Evolutionary conservation across 805 yeast genomes (phyloP).

Genomic region (Metschnikowia similis): DNA sequence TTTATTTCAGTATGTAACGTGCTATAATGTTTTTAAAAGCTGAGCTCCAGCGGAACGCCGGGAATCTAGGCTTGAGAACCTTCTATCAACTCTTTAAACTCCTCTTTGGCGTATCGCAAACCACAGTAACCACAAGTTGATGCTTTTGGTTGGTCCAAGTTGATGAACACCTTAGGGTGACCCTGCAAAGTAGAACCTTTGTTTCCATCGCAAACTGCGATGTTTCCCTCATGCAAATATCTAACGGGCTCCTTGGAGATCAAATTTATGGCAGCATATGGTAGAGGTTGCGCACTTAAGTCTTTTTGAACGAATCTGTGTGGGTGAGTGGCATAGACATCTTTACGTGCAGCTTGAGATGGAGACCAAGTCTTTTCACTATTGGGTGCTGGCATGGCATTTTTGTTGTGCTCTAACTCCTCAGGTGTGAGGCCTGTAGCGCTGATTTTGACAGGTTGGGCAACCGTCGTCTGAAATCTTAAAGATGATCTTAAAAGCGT

Average conservation of each 20-base stretch:
- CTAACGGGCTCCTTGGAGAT: slow-evolving; percentile 70
- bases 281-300: slow-evolving; percentile 64
- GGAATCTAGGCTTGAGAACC: slow-evolving; percentile 6
- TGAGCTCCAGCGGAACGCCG: background rate
- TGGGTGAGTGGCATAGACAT: slow-evolving; percentile 50
- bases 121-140: slow-evolving; percentile 83
- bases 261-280: slow-evolving; percentile 80
- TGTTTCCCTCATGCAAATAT: slow-evolving; percentile 48
- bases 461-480: slow-evolving; percentile 13
- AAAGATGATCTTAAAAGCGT: slow-evolving; percentile 6
- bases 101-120: slow-evolving; percentile 56
- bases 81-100: slow-evolving; percentile 40
- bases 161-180: slow-evolving; percentile 79
- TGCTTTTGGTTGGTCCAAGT: slow-evolving; percentile 70
- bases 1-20: background rate
- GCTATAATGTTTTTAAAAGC: background rate
- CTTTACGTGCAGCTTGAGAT: slow-evolving; percentile 58
- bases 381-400: slow-evolving; percentile 71
- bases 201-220: slow-evolving; percentile 84
- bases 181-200: slow-evolving; percentile 66
- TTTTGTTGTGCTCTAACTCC: slow-evolving; percentile 21
- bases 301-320: slow-evolving; percentile 68
- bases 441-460: slow-evolving; percentile 6
- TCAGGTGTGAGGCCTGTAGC: slow-evolving; percentile 17
- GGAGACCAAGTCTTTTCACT: slow-evolving; percentile 66